Percentiles rank a stretch among this genome's conserved stretches.
Conservation (phyloP, 1,284 basidiomycete genomes). For the Puccinia sorghi region DNA sequence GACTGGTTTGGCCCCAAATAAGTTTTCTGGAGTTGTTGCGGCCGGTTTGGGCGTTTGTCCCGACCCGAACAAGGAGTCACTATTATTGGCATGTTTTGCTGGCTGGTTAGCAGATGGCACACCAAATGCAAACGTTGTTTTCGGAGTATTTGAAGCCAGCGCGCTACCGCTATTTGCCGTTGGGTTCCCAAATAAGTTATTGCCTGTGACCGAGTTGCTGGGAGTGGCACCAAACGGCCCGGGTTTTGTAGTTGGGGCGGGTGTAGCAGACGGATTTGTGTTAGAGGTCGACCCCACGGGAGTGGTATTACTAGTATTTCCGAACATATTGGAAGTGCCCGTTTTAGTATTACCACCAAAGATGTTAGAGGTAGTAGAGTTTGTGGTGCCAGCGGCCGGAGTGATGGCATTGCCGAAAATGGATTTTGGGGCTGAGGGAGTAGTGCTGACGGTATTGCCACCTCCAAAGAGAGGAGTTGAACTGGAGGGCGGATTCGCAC, state of each 20-base stretch:
- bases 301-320: slow-evolving; percentile 9
- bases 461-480: slow-evolving; percentile 4
- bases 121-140: not conserved
- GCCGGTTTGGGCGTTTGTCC: not conserved
- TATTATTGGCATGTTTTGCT: slow-evolving; percentile 2
- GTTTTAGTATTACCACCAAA: slow-evolving; percentile 1
- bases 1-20: slow-evolving; percentile 37
- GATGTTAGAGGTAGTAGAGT: not conserved
- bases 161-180: slow-evolving; percentile 4
- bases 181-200: not conserved
- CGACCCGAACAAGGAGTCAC: not conserved
- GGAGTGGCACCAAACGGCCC: not conserved
- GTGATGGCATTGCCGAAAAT: slow-evolving; percentile 7
- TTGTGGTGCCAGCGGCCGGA: slow-evolving; percentile 2
- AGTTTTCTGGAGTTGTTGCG: not conserved
- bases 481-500: not conserved
- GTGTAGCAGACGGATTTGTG: not conserved
- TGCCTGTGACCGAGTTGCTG: not conserved
- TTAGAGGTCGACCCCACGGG: not conserved
- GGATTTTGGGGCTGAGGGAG: slow-evolving; percentile 6
- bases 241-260: slow-evolving; percentile 1
- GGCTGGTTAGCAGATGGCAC: slow-evolving; percentile 2
- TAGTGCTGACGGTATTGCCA: not conserved
- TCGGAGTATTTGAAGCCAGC: not conserved
- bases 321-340: slow-evolving; percentile 19